A percentile compares a stretch with the other conserved stretches of the same genome.
These are phyloP conservation scores for Fusarium haematococcum DNA, from an alignment of 2,329 filamentous ascomycete genomes.

Conservation along the genomic window DNA sequence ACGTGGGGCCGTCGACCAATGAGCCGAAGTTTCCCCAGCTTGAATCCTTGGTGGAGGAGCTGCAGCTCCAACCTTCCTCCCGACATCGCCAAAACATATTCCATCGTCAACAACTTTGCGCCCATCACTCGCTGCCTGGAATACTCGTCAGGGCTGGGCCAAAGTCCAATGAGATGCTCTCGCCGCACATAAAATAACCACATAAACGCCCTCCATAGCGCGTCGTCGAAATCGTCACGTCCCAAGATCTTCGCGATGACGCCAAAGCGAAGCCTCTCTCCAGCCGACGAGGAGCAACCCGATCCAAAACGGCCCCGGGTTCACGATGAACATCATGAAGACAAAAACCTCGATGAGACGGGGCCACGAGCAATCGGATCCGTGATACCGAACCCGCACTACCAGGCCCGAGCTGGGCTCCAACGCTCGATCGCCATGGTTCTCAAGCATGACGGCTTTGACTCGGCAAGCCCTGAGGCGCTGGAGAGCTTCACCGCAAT, in stretches of 20 bases:
- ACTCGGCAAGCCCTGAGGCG: constrained; percentile 65
- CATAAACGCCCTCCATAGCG: background rate
- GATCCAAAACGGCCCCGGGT: constrained; percentile 48
- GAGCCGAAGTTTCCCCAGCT: constrained; percentile 37
- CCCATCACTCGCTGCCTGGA: background rate
- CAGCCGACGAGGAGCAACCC: constrained; percentile 42
- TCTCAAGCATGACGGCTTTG: constrained; percentile 70
- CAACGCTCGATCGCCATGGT: constrained; percentile 67
- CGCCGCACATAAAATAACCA: constrained; percentile 12
- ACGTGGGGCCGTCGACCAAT: background rate
- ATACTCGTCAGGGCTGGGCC: background rate
- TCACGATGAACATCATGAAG: constrained; percentile 5
- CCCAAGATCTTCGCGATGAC: constrained; percentile 40
- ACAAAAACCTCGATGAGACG: constrained; percentile 22
- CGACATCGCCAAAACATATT: background rate
- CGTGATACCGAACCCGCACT: constrained; percentile 46
- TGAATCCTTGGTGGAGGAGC: background rate
- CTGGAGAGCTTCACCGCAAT: constrained; percentile 68
- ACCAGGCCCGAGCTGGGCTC: constrained; percentile 54
- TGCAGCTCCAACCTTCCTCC: constrained; percentile 12
- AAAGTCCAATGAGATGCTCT: background rate
- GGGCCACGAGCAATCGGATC: constrained; percentile 35
- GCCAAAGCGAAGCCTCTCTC: constrained; percentile 54
- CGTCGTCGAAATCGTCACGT: background rate
- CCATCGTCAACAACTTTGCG: constrained; percentile 4